Conservation (phyloP, 2,329 filamentous ascomycete genomes). For the Verruconis gallopava region DNA sequence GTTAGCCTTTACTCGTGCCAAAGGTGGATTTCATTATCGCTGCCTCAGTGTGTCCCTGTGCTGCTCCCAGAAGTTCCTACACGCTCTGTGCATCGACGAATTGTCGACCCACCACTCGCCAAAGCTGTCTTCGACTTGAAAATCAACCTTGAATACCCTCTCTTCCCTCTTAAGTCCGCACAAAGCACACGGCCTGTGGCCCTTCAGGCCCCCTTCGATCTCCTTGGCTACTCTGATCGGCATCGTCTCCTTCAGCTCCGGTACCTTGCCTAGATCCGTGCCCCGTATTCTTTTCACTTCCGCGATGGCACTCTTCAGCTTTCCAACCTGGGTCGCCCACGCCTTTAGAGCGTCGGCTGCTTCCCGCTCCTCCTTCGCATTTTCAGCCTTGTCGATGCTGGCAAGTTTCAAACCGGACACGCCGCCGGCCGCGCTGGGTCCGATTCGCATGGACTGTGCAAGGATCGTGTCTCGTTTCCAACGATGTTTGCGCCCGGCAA, state of each 20-base stretch:
- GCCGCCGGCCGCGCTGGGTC: conserved; percentile 54
- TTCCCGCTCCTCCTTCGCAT: conserved; percentile 73
- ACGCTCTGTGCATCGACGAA: conserved; percentile 56
- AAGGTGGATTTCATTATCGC: too few relatives aligned
- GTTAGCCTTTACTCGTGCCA: too few relatives aligned
- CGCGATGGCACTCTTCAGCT: conserved; percentile 59
- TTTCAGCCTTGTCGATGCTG: conserved; percentile 71
- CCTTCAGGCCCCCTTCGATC: conserved; percentile 55
- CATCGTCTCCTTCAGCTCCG: conserved; percentile 59
- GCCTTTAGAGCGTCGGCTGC: conserved; percentile 60
- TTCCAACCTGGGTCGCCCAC: conserved; percentile 66
- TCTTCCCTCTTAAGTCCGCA: conserved; percentile 86
- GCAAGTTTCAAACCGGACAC: conserved; percentile 80
- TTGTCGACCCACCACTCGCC: conserved; percentile 91
- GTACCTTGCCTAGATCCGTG: conserved; percentile 40
- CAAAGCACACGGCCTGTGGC: conserved; percentile 63
- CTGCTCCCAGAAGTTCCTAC: conserved; percentile 73
- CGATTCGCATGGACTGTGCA: conserved; percentile 78
- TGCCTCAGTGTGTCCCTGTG: conserved; percentile 59
- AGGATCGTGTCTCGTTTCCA: conserved; percentile 86
- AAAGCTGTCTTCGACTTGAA: conserved; percentile 75
- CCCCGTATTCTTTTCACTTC: conserved; percentile 25
- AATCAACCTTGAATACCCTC: conserved; percentile 61
- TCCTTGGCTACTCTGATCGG: conserved; percentile 49
- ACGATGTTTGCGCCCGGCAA: conserved; percentile 71